Evolutionary conservation across 2,329 filamentous ascomycete genomes (phyloP).

Genomic region (Microcyclosporella mali): DNA sequence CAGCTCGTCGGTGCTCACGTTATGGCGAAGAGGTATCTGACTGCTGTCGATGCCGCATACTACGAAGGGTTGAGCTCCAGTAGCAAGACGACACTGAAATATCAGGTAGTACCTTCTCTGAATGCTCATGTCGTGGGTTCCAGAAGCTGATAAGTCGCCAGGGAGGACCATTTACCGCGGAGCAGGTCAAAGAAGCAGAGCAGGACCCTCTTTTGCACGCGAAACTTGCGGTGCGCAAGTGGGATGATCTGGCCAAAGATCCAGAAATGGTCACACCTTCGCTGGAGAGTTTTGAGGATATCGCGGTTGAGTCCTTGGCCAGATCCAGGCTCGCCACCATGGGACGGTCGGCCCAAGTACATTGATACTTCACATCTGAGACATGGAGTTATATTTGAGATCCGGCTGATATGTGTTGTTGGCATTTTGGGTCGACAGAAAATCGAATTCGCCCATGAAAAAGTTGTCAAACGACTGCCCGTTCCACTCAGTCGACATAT

Average conservation of each 20-base stretch:
- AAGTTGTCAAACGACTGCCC: constrained; percentile 24
- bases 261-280: constrained; percentile 17
- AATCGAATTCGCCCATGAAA: constrained; percentile 29
- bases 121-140: background rate
- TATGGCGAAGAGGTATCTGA: constrained; percentile 37
- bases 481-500: constrained; percentile 22
- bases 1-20: constrained; percentile 36
- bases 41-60: constrained; percentile 31
- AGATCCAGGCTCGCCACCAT: background rate
- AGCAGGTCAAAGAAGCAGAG: constrained; percentile 28
- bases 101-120: constrained; percentile 24
- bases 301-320: constrained; percentile 13
- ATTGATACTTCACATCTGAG: constrained; percentile 15
- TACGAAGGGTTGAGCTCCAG: constrained; percentile 33
- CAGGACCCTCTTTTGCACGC: constrained; percentile 31
- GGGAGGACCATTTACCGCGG: constrained; percentile 33
- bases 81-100: constrained; percentile 35
- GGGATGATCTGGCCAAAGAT: constrained; percentile 36
- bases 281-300: constrained; percentile 11
- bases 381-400: constrained; percentile 18
- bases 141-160: background rate
- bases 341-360: too few relatives aligned
- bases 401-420: constrained; percentile 24
- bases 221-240: constrained; percentile 34
- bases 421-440: constrained; percentile 23